A percentile compares a stretch with the other conserved stretches of the same genome.
These are phyloP conservation scores for Colletotrichum theobromicola DNA, from an alignment of 2,329 filamentous ascomycete genomes.

Conservation along the genomic window DNA sequence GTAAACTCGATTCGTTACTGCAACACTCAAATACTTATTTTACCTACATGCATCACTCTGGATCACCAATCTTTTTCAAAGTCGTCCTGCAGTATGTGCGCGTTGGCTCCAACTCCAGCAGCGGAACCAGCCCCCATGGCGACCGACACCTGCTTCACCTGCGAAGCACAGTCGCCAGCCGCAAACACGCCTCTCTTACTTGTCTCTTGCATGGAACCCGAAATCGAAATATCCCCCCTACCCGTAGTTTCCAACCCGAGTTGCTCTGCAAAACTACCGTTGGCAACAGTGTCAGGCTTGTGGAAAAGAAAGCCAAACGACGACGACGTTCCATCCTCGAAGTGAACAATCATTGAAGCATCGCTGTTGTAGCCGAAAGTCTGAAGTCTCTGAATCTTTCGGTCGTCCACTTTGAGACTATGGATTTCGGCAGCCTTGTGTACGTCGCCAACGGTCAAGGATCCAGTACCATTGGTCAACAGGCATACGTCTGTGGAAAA, in stretches of 20 bases:
- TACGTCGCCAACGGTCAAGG: background rate
- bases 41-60: accelerated
- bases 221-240: background rate
- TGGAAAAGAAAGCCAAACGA: background rate
- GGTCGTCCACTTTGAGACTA: background rate
- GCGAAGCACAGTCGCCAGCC: background rate
- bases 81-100: background rate
- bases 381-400: background rate
- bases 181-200: background rate
- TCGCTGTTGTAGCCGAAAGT: too few relatives aligned
- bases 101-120: background rate
- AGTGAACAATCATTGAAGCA: background rate
- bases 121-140: background rate
- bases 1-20: accelerated
- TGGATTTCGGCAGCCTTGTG: background rate
- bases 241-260: background rate
- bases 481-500: background rate
- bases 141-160: background rate
- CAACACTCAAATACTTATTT: accelerated
- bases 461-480: background rate
- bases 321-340: background rate
- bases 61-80: background rate
- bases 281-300: background rate
- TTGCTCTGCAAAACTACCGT: background rate
- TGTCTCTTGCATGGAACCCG: background rate